Evolutionary conservation across 371 early-diverging fungal genomes (phyloP).

Genomic region (Syncephalastrum sp.): DNA sequence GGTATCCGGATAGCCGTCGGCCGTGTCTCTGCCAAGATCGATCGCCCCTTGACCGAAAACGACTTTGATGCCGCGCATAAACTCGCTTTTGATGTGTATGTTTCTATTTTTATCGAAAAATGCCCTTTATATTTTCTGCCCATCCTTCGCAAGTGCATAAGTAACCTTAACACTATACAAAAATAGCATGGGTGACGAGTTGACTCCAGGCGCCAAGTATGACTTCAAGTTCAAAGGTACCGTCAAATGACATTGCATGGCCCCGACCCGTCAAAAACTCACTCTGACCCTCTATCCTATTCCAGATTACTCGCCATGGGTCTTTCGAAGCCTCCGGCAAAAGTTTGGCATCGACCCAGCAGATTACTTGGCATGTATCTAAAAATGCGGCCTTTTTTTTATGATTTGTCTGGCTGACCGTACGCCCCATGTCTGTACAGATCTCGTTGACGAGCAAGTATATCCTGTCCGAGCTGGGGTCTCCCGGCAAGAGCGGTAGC

Average conservation of each 20-base stretch:
- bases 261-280: too few species aligned
- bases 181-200: slow-evolving; percentile 84
- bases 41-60: slow-evolving; percentile 55
- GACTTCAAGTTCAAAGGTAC: slow-evolving; percentile 93
- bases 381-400: background rate
- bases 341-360: slow-evolving; percentile 88
- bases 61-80: slow-evolving; percentile 92
- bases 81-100: slow-evolving; percentile 88
- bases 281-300: too few species aligned
- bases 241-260: too few species aligned
- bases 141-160: background rate
- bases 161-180: too few species aligned
- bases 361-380: slow-evolving; percentile 80
- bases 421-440: slow-evolving; percentile 23
- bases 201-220: slow-evolving; percentile 91
- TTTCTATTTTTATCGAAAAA: slow-evolving; percentile 4
- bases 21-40: slow-evolving; percentile 83
- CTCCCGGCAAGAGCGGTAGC: slow-evolving; percentile 95
- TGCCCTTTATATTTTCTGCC: background rate
- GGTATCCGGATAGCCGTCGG: slow-evolving; percentile 83
- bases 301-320: slow-evolving; percentile 94
- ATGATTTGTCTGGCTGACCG: background rate
- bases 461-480: slow-evolving; percentile 94
- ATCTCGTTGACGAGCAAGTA: slow-evolving; percentile 95
- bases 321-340: slow-evolving; percentile 88